Base-by-base conservation (phyloP, 345 rosid genomes). In the Aquilaria yunnanensis region DNA sequence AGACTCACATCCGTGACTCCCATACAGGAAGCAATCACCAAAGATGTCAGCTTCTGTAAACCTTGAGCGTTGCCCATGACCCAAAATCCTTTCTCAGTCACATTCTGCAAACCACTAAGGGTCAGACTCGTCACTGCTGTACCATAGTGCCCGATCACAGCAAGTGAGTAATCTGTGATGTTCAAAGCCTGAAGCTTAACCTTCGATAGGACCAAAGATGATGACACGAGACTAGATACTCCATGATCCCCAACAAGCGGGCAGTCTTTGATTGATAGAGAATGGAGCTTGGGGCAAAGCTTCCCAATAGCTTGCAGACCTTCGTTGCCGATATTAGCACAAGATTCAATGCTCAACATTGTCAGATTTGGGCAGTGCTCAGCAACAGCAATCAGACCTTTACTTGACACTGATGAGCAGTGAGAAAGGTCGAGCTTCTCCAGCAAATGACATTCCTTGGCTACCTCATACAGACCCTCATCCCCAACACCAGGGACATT, bases 11-110 rank as follows among this genome's bases (percentile, higher is more conserved):
- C 92, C 12, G 92, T 83, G 53, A 83, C 59, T 29, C 90, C 90
- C 9, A 79, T 70, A 64, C 96, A 82, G 45, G 92, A 81, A 59
- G 77, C 74, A 57, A 88, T 65, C 32, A 74, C 65, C 80, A 85
- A 75, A 33, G 79, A 73, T 7, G 33, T 47, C 68, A 85, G 71
- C 45, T 75, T 83, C 56, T 75, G 67, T 68, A 88, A 76, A 47
- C 96, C 90, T 55, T 64, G 78, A 51, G 88, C 88, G 68, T 82
- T 85, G 8, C 92, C 90, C 92, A 88, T 85, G 68, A 82, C 96
- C 96, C 96, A 85, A 62, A 88, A 88, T 59, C 96, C 96, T 70
- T 72, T 85, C 78, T 85, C 92, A 9, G 74, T 85, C 32, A 81
- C 86, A 57, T 78, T 73, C 57, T 73, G 79, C 45, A 88, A 87